Evolutionary conservation across 768 basidiomycete genomes (phyloP).

Genomic region (Lactarius deliciosus): DNA sequence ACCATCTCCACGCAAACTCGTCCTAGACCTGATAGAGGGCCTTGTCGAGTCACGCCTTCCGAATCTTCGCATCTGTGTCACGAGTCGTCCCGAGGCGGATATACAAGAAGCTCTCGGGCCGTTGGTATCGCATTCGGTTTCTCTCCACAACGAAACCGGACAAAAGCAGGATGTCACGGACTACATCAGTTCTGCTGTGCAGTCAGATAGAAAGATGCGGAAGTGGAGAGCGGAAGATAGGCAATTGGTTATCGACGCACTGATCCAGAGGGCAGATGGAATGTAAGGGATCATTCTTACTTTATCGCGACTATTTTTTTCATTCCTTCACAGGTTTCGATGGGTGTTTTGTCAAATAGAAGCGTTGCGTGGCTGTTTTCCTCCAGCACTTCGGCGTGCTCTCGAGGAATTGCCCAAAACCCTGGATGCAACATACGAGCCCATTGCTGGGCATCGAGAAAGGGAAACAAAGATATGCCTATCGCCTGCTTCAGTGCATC

Average conservation of each 20-base stretch:
- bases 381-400: not conserved
- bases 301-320: too few species aligned
- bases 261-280: conserved; percentile 6
- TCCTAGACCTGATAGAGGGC: not conserved
- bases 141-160: conserved; percentile 13
- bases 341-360: conserved; percentile 15
- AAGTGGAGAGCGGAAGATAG: conserved; percentile 12
- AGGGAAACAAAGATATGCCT: conserved; percentile 1
- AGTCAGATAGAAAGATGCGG: not conserved
- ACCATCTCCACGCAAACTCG: conserved; percentile 2
- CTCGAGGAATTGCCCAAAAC: conserved; percentile 1
- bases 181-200: conserved; percentile 4
- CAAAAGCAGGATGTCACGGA: conserved; percentile 5
- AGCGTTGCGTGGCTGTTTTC: conserved; percentile 2
- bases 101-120: conserved; percentile 3
- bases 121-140: not conserved
- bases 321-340: not conserved
- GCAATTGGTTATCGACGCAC: not conserved
- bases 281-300: not conserved
- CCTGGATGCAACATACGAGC: conserved; percentile 17
- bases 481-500: not conserved
- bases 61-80: conserved; percentile 7
- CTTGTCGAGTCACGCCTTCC: not conserved
- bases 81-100: conserved; percentile 9
- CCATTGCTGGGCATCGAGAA: conserved; percentile 4